These are phyloP conservation scores for Geranium incanum DNA, from an alignment of 441 rosid genomes.

Conservation along the genomic window DNA sequence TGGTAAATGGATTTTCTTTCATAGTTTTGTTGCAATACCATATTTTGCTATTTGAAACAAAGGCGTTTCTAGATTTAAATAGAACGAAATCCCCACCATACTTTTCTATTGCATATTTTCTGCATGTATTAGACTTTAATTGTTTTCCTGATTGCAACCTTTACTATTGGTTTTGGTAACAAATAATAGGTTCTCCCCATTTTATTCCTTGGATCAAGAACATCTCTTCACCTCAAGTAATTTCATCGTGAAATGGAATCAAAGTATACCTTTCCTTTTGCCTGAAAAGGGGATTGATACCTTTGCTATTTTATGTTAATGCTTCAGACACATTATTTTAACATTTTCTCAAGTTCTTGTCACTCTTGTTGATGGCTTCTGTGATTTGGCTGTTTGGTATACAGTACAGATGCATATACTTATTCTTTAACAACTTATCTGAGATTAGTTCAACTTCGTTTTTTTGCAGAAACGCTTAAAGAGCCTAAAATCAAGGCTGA, in stretches of 20 bases:
- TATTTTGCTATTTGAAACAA: background rate
- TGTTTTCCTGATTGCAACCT: background rate
- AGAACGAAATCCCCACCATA: background rate
- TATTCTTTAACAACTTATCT: background rate
- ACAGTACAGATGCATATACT: background rate
- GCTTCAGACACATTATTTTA: no score
- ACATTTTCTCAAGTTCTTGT: background rate
- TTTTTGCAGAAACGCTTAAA: constrained; percentile 73
- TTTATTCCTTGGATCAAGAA: background rate
- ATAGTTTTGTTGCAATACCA: background rate
- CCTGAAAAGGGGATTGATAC: background rate
- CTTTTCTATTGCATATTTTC: background rate
- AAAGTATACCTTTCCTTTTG: background rate
- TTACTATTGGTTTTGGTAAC: background rate
- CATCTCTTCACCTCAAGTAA: background rate
- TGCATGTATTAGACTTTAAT: background rate
- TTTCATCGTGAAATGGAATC: background rate
- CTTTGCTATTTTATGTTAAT: no score
- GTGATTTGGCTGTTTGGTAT: background rate
- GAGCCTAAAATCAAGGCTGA: constrained; percentile 56
- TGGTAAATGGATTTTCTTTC: background rate
- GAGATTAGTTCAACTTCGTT: constrained; percentile 12
- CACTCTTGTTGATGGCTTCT: background rate
- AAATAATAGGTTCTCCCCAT: background rate
- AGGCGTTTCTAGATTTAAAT: background rate